Evolutionary conservation across 768 basidiomycete species (phyloP).

Genomic region (Jaapia argillacea): DNA sequence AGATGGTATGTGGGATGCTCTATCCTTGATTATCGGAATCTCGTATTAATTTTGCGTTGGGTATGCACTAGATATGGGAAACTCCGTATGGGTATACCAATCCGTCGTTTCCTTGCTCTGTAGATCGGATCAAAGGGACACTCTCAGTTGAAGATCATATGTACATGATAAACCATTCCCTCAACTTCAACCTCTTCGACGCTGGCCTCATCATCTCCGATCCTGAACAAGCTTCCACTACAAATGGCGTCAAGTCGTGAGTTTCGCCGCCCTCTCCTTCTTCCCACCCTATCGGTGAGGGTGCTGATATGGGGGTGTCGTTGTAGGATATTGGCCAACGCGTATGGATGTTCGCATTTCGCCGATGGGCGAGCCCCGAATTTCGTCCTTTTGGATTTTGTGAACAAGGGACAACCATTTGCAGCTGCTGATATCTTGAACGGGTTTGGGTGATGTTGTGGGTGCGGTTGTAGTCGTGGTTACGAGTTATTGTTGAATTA

Average conservation of each 20-base stretch:
- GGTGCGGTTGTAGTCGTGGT: too few species aligned
- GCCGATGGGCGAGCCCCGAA: conserved; percentile 36
- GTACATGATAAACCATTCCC: conserved; percentile 50
- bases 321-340: conserved; percentile 31
- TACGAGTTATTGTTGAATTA: too few species aligned
- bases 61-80: conserved; percentile 64
- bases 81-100: conserved; percentile 43
- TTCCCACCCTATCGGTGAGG: neutral
- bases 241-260: conserved; percentile 21
- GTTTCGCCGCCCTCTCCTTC: conserved; percentile 4
- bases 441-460: conserved; percentile 15
- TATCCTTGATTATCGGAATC: neutral
- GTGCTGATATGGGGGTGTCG: too few species aligned
- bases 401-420: conserved; percentile 36
- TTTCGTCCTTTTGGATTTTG: conserved; percentile 44
- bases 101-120: conserved; percentile 39
- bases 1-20: conserved; percentile 28
- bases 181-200: conserved; percentile 31
- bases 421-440: conserved; percentile 34
- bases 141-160: conserved; percentile 39
- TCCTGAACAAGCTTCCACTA: conserved; percentile 15
- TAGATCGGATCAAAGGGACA: conserved; percentile 40
- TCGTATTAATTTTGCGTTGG: conserved; percentile 57
- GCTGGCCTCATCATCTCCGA: conserved; percentile 18
- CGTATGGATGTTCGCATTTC: conserved; percentile 32